Conservation (phyloP, 352 stramenopile species). For the Phytophthora agathidicida region DNA sequence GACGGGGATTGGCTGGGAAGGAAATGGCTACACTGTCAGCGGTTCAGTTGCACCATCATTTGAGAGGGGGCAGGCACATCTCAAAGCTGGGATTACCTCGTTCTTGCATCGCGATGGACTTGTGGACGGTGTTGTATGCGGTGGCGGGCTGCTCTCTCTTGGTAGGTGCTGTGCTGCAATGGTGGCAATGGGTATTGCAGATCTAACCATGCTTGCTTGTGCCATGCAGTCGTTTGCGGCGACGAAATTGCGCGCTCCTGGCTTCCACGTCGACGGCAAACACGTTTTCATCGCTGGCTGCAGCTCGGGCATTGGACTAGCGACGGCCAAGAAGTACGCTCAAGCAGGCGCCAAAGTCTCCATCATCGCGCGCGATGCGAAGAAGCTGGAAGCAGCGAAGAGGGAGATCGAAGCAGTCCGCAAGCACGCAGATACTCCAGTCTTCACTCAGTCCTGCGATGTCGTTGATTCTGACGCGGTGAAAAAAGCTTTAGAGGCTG, state of each 20-base stretch:
- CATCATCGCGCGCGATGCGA: constrained; percentile 43
- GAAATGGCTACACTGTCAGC: constrained; percentile 23
- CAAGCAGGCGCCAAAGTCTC: constrained; percentile 45
- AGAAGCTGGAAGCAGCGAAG: constrained; percentile 43
- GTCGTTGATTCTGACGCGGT: constrained; percentile 46
- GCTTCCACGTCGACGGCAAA: constrained; percentile 40
- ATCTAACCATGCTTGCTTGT: background rate
- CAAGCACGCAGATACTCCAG: constrained; percentile 12
- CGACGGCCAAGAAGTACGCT: constrained; percentile 52
- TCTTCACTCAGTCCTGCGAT: constrained; percentile 57
- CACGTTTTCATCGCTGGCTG: constrained; percentile 56
- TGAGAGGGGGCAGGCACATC: background rate
- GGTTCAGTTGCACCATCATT: too few relatives aligned
- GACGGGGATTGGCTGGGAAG: constrained; percentile 10
- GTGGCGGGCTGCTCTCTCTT: constrained; percentile 22
- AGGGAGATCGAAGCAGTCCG: constrained; percentile 39
- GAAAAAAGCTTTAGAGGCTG: constrained; percentile 41
- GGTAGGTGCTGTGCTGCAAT: constrained; percentile 7
- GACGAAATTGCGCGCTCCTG: constrained; percentile 28
- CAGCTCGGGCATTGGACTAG: constrained; percentile 52
- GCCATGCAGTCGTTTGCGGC: constrained; percentile 19
- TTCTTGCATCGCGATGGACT: constrained; percentile 14
- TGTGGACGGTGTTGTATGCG: constrained; percentile 18
- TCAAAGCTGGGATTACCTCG: background rate
- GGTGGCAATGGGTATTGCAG: background rate